These are phyloP conservation scores for Lagenidium giganteum DNA, from an alignment of 352 stramenopile species.

Conservation along the genomic window DNA sequence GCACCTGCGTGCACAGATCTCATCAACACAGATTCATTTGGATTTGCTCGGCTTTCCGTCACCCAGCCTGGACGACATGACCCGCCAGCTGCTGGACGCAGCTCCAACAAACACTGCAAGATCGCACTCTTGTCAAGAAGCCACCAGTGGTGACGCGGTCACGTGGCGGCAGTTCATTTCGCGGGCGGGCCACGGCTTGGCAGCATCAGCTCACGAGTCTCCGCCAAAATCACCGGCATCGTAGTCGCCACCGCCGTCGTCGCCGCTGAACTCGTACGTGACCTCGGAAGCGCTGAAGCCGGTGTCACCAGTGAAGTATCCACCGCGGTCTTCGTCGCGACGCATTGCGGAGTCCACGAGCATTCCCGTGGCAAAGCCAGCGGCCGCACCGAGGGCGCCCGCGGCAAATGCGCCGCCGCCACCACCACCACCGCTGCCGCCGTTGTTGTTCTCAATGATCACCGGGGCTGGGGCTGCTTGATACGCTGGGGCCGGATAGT, in stretches of 20 bases:
- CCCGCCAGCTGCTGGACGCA: too few species aligned
- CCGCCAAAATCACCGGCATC: constrained; percentile 8
- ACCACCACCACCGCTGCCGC: constrained; percentile 6
- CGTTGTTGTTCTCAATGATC: constrained; percentile 2
- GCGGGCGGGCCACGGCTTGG: not conserved
- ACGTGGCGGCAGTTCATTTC: not conserved
- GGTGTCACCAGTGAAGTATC: constrained; percentile 37
- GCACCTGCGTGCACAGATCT: too few species aligned
- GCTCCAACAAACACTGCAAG: too few species aligned
- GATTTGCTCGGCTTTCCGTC: too few species aligned
- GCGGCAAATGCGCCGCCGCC: constrained; percentile 21
- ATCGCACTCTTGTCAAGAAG: too few species aligned
- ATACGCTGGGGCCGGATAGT: not conserved
- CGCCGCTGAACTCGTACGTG: constrained; percentile 51
- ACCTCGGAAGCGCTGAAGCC: constrained; percentile 22
- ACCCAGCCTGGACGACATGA: too few species aligned
- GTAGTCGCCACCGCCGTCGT: constrained; percentile 35
- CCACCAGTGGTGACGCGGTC: too few species aligned
- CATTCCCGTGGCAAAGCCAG: constrained; percentile 41
- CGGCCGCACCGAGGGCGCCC: constrained; percentile 37
- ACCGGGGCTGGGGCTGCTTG: not conserved
- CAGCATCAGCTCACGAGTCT: not conserved
- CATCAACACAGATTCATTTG: too few species aligned
- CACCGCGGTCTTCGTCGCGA: constrained; percentile 12
- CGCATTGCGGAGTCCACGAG: constrained; percentile 40